Conservation (phyloP, 768 basidiomycete genomes). For the Russula compacta region DNA sequence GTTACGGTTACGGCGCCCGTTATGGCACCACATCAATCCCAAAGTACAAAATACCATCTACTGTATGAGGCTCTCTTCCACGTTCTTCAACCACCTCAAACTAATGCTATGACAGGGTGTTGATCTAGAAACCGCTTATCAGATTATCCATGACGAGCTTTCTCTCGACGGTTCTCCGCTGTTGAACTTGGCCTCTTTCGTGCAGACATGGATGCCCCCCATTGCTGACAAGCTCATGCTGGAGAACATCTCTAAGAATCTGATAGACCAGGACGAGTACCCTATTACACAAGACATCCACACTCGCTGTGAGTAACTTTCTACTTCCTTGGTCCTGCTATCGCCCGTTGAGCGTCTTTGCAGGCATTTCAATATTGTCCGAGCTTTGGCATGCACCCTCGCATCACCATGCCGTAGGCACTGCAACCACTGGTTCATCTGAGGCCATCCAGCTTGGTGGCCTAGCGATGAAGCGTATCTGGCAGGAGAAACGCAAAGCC, state of each 20-base stretch:
- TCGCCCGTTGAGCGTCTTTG: constrained; percentile 36
- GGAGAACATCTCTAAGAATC: constrained; percentile 59
- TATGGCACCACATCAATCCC: constrained; percentile 63
- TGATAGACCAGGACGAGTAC: constrained; percentile 65
- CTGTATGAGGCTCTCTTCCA: constrained; percentile 26
- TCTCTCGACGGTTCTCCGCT: constrained; percentile 44
- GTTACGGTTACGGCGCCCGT: constrained; percentile 51
- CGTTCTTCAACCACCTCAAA: not conserved
- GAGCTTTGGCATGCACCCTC: constrained; percentile 61
- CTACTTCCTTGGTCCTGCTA: not conserved
- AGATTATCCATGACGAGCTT: constrained; percentile 59
- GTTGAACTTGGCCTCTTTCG: constrained; percentile 60
- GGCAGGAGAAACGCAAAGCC: constrained; percentile 60
- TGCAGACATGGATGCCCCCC: constrained; percentile 55
- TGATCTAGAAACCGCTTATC: constrained; percentile 40
- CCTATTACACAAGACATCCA: constrained; percentile 40
- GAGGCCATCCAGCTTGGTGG: constrained; percentile 70
- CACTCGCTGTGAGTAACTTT: constrained; percentile 7
- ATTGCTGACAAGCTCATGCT: constrained; percentile 45
- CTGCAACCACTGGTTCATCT: constrained; percentile 61
- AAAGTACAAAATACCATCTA: constrained; percentile 55
- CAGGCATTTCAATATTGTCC: constrained; percentile 45
- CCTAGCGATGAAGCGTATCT: constrained; percentile 60
- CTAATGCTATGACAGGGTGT: constrained; percentile 36
- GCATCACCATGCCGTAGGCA: constrained; percentile 47